phyloP scores from a whole-genome alignment of 352 stramenopile species.

The Pythium diclinum region DNA sequence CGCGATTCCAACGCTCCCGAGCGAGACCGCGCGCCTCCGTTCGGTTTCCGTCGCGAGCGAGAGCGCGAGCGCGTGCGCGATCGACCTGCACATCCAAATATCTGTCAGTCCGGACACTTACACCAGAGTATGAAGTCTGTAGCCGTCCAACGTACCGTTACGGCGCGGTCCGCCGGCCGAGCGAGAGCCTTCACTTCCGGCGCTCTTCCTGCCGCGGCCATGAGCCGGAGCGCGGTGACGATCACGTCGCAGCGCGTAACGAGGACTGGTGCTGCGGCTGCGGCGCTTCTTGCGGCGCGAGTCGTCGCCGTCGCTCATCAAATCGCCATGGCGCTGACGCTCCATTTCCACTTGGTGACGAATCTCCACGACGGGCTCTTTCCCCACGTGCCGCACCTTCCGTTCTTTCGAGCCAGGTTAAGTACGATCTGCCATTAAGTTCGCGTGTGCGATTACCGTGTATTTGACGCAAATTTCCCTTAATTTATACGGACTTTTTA shows the following conservation, averaged over 20 bases:
- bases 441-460: neutral
- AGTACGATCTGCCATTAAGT: slow-evolving; percentile 13
- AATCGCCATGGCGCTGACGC: slow-evolving; percentile 11
- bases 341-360: slow-evolving; percentile 13
- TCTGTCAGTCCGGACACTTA: neutral
- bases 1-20: slow-evolving; percentile 8
- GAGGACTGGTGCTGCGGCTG: slow-evolving; percentile 27
- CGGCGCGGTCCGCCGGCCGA: neutral
- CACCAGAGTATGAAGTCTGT: neutral
- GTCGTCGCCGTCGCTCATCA: slow-evolving; percentile 21
- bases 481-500: slow-evolving; percentile 14
- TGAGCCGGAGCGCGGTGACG: slow-evolving; percentile 9
- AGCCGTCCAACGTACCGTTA: slow-evolving; percentile 8
- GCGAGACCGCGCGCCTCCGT: slow-evolving; percentile 1
- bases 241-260: slow-evolving; percentile 7
- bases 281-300: slow-evolving; percentile 29
- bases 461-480: slow-evolving; percentile 4
- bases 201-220: slow-evolving; percentile 1
- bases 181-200: slow-evolving; percentile 9
- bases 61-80: slow-evolving; percentile 17
- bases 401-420: slow-evolving; percentile 24
- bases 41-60: slow-evolving; percentile 15
- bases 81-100: neutral
- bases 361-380: slow-evolving; percentile 15
- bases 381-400: neutral